A percentile compares a stretch with the other conserved stretches of the same genome.
phyloP scores from a whole-genome alignment of 345 rosid species.

The Balakata baccata region DNA sequence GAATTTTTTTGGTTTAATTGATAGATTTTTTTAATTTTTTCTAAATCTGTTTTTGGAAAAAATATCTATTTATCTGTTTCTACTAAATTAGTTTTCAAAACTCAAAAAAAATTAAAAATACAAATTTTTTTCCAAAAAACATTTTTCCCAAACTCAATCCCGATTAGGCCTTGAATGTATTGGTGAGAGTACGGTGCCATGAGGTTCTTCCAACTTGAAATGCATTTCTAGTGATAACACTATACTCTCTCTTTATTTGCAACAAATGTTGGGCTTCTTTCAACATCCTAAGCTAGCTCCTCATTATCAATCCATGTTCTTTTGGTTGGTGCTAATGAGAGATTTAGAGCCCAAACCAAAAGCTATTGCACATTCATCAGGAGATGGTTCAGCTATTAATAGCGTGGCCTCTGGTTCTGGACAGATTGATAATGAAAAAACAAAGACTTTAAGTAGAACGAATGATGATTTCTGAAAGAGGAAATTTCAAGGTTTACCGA shows the following conservation, averaged over 20 bases:
- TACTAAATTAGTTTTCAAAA: too few relatives aligned
- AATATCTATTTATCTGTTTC: too few relatives aligned
- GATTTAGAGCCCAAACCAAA: slow-evolving; percentile 72
- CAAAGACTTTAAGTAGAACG: slow-evolving; percentile 50
- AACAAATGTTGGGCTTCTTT: slow-evolving; percentile 85
- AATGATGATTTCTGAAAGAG: slow-evolving; percentile 65
- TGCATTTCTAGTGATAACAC: slow-evolving; percentile 57
- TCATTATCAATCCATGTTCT: slow-evolving; percentile 64
- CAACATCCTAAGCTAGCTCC: slow-evolving; percentile 82
- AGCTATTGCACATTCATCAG: slow-evolving; percentile 39
- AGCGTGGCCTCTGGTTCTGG: slow-evolving; percentile 41
- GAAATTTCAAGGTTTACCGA: too few relatives aligned
- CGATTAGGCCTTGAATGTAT: too few relatives aligned
- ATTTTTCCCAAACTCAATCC: too few relatives aligned
- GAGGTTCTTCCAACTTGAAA: slow-evolving; percentile 77
- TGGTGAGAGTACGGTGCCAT: slow-evolving; percentile 83
- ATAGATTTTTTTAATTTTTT: too few relatives aligned
- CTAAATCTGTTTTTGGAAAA: too few relatives aligned
- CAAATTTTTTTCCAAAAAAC: too few relatives aligned
- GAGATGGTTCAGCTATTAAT: slow-evolving; percentile 48
- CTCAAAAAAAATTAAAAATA: too few relatives aligned
- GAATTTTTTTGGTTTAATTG: too few relatives aligned
- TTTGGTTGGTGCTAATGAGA: slow-evolving; percentile 94
- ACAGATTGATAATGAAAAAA: slow-evolving; percentile 57
- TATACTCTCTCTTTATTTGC: slow-evolving; percentile 54